Base-by-base conservation (phyloP, 495 filamentous ascomycete species). In the Penicillium simplicissimum region DNA sequence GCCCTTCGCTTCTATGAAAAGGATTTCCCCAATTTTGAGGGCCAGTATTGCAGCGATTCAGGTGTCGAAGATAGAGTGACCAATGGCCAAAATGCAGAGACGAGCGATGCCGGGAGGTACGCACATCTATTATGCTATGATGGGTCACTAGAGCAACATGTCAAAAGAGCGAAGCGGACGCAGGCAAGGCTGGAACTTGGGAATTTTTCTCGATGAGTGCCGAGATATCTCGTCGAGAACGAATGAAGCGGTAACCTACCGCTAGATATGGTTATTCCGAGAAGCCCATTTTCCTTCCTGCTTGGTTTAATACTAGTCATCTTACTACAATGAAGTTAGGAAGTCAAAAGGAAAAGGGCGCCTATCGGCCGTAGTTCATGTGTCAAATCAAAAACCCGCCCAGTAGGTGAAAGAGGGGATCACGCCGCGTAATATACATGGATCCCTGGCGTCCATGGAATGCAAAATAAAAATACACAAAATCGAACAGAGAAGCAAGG, bases 371-470 rank as follows among this genome's bases (percentile, higher is more conserved):
- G 25, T 11, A 49, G 9, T 31, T 49, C 25, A n/a, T 49, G 4
- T 49, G 14, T 28, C 11, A 31, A 49, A 49, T 49, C 45, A 49
- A 31, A 15, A 45, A 23, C 23, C 45, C 45, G 11, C 3, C 3
- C 11, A 4, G 0, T 13, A 4, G 10, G 9, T 8, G 42, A 10
- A 8, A 31, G 11, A 8, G 23, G 9, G 6, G 13, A 31, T 28
- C 45, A 49, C 45, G 45, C 45, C 45, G 45, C 45, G 45, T 49
- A 49, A 49, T 8, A 49, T 31, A 11, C 45, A 49, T 49, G 45
- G 45, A 49, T 23, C 14, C 23, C 28, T 49, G 0, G 23, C 45
- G 5, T 31, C 45, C 45, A 49, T 15, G 45, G 14, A 31, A 49
- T 49, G 45, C 45, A 25, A 49, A 23, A 13, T 21, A 47, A 25